Evolutionary conservation across 2,329 filamentous ascomycete genomes (phyloP).

Genomic region (Penicillium thymicola): DNA sequence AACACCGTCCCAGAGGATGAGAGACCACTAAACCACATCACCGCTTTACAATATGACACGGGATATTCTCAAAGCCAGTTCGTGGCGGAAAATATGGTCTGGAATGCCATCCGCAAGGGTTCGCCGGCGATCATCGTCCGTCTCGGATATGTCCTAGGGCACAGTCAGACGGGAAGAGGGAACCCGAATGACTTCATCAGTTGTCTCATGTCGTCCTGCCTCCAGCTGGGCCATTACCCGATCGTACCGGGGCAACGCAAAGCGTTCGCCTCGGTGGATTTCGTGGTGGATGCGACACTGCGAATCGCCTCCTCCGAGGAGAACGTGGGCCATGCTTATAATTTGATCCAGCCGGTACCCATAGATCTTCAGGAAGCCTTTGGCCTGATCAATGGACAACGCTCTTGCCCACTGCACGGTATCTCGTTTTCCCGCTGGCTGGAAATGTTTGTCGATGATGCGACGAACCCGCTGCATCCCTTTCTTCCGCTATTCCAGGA

Average conservation of each 20-base stretch:
- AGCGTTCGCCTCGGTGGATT: slow-evolving; percentile 18
- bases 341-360: slow-evolving; percentile 12
- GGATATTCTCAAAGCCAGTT: slow-evolving; percentile 23
- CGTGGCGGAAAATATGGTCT: slow-evolving; percentile 20
- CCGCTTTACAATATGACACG: slow-evolving; percentile 2
- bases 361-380: neutral
- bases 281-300: slow-evolving; percentile 10
- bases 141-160: slow-evolving; percentile 15
- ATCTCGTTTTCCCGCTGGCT: neutral
- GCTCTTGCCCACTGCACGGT: neutral
- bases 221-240: slow-evolving; percentile 16
- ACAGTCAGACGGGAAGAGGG: slow-evolving; percentile 14
- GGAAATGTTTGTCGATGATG: neutral
- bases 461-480: neutral
- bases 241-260: slow-evolving; percentile 4
- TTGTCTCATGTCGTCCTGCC: slow-evolving; percentile 16
- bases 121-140: slow-evolving; percentile 21
- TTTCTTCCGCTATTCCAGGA: neutral
- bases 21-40: neutral
- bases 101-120: slow-evolving; percentile 16
- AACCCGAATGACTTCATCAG: slow-evolving; percentile 18
- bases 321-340: slow-evolving; percentile 18
- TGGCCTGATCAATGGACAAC: neutral
- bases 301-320: slow-evolving; percentile 6
- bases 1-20: slow-evolving; percentile 8